Conservation (phyloP, 139 green algal species). For the Penium margaritaceum region DNA sequence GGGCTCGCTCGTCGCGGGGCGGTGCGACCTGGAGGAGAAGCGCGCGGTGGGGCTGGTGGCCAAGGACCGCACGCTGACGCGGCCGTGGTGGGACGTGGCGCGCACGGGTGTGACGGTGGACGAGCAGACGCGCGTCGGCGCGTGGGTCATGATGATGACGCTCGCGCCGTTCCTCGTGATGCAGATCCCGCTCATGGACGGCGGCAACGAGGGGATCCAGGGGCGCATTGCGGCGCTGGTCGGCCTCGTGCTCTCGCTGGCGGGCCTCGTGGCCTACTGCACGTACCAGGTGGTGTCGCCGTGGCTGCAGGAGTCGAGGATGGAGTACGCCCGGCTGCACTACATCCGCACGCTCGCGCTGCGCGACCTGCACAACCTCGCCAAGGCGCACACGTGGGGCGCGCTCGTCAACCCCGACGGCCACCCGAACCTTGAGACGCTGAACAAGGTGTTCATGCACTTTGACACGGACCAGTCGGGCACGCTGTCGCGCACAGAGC, state of each 20-base stretch:
- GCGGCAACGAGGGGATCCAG: no score
- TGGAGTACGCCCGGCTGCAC: neutral
- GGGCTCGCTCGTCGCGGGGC: slow-evolving; percentile 42
- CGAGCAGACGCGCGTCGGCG: slow-evolving; percentile 47
- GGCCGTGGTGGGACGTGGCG: neutral
- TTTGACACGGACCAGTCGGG: slow-evolving; percentile 12
- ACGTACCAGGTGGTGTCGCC: slow-evolving; percentile 44
- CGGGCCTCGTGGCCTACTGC: slow-evolving; percentile 49
- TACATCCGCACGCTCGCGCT: neutral
- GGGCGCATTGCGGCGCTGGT: slow-evolving; percentile 7
- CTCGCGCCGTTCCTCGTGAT: slow-evolving; percentile 33
- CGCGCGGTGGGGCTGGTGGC: neutral
- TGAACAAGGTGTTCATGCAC: slow-evolving; percentile 5
- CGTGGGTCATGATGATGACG: slow-evolving; percentile 48
- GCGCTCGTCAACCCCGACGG: neutral
- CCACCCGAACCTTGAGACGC: neutral
- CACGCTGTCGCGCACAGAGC: slow-evolving; percentile 1
- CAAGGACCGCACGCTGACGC: slow-evolving; percentile 48
- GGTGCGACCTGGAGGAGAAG: slow-evolving; percentile 53
- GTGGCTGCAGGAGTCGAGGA: slow-evolving; percentile 8
- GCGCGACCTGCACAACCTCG: neutral
- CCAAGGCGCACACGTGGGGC: neutral
- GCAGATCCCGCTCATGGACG: slow-evolving; percentile 40
- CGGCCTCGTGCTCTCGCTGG: slow-evolving; percentile 35
- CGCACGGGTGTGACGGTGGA: slow-evolving; percentile 44